Base-by-base conservation (phyloP, 805 yeast species). In the Zygosaccharomyces bailii region DNA sequence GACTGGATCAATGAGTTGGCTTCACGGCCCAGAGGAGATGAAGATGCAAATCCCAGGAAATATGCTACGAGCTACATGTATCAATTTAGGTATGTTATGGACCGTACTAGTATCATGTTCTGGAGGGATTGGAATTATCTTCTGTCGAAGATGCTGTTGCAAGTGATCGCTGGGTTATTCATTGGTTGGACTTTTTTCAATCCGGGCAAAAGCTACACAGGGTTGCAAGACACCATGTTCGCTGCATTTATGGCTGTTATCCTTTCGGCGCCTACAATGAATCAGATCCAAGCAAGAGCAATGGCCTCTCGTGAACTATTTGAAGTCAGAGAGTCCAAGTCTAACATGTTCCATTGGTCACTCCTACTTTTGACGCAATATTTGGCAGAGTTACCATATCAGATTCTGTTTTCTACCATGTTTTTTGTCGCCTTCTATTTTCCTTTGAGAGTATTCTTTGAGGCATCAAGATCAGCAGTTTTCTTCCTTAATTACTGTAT, bases 261-360 rank as follows among this genome's bases (percentile, higher is more conserved):
- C 46, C 58, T 76, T 40, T 69, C 78, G 40, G 76, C 78, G 14
- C 80, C 86, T 2, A 51, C 49, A 52, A 50, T 77, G 53, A 79
- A 82, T 56, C 87, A 83, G 64, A 73, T 79, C 44, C 84, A 80
- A 56, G 80, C 74, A 16, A 72, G 74, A 44, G 82, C 82, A 18
- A 71, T 77, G 36, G 69, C 66, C 14, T 71, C 80, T 14, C 73
- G 89, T 56, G 83, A 79, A 46, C 60, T 83, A 30, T 84, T 67
- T 57, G 90, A 84, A 61, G 85, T 77, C 9, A 73, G 91, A 56
- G 91, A 84, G 58, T 71, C 79, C 17, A 75, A 80, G 46, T 80
- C 86, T 3, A 83, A 82, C 57, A 84, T 86, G 32, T 84, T 79
- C 68, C 84, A 81, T 55, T 84, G 90, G 90, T 69, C 79, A 18